These are phyloP conservation scores for Colletotrichum navitas DNA, from an alignment of 2,329 filamentous ascomycete species.

Conservation along the genomic window DNA sequence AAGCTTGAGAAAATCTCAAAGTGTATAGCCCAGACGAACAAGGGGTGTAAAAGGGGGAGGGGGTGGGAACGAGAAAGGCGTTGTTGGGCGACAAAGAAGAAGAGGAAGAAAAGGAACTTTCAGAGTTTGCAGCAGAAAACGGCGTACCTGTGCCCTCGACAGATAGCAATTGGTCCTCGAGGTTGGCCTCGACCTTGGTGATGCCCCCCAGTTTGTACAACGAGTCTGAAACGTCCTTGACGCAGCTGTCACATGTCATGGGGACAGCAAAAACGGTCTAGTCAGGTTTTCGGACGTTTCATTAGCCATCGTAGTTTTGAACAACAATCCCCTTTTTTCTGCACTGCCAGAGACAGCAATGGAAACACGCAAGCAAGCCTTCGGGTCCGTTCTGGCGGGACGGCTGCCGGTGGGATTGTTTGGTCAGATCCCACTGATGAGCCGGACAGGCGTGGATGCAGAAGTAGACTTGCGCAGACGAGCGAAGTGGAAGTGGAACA, in stretches of 20 bases:
- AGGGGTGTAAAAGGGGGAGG: background rate
- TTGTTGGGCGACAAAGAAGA: background rate
- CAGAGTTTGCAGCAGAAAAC: constrained; percentile 38
- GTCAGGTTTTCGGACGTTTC: constrained; percentile 51
- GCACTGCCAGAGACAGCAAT: background rate
- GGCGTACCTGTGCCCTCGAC: constrained; percentile 83
- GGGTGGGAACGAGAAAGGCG: background rate
- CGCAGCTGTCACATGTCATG: constrained; percentile 89
- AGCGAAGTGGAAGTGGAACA: constrained; percentile 2
- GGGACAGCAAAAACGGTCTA: constrained; percentile 96
- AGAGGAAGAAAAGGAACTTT: background rate
- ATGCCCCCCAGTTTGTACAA: constrained; percentile 84
- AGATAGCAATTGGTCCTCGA: constrained; percentile 85
- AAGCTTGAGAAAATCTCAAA: constrained; percentile 25
- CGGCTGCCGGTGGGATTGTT: background rate
- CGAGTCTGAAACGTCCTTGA: constrained; percentile 85
- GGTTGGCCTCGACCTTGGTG: constrained; percentile 82
- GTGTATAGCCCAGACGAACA: background rate
- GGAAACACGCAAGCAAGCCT: background rate
- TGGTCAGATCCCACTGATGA: background rate
- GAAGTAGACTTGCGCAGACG: constrained; percentile 1
- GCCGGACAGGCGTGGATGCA: background rate
- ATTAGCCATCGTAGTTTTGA: constrained; percentile 47
- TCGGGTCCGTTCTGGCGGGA: background rate
- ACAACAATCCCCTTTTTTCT: constrained; percentile 4